Conservation (phyloP, 768 basidiomycete genomes). For the Rhodotorula paludigena region DNA sequence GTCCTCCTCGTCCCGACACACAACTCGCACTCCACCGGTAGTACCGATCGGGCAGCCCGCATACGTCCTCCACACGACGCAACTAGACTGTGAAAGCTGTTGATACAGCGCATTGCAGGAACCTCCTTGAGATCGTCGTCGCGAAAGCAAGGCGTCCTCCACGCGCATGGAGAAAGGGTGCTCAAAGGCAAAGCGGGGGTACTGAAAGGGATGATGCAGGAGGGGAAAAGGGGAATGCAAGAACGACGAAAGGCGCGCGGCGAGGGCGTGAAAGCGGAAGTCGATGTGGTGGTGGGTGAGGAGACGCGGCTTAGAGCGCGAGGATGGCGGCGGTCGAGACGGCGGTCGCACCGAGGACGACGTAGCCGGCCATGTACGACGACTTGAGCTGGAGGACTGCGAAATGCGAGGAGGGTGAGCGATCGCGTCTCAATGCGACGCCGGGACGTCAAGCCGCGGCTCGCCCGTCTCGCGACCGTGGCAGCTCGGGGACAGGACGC, state of each 20-base stretch:
- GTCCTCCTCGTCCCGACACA: too few species aligned
- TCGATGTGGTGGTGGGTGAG: not conserved
- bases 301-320: conserved; percentile 8
- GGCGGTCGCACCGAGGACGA: conserved; percentile 72
- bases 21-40: too few species aligned
- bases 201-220: too few species aligned
- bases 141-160: too few species aligned
- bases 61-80: too few species aligned
- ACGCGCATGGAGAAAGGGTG: too few species aligned
- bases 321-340: conserved; percentile 59
- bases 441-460: not conserved
- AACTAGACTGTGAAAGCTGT: too few species aligned
- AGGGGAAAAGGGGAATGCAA: too few species aligned
- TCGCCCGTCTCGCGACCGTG: not conserved
- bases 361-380: conserved; percentile 74
- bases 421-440: not conserved
- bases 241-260: not conserved
- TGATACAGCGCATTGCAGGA: too few species aligned
- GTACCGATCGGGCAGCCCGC: too few species aligned
- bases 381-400: conserved; percentile 75
- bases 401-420: not conserved
- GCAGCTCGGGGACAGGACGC: conserved; percentile 47
- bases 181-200: too few species aligned
- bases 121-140: too few species aligned
- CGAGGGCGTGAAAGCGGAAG: not conserved